Evolutionary conservation across 768 basidiomycete genomes (phyloP), one percentile per base, ranked within the genome.

Genomic region (Tylopilus sp.): DNA sequence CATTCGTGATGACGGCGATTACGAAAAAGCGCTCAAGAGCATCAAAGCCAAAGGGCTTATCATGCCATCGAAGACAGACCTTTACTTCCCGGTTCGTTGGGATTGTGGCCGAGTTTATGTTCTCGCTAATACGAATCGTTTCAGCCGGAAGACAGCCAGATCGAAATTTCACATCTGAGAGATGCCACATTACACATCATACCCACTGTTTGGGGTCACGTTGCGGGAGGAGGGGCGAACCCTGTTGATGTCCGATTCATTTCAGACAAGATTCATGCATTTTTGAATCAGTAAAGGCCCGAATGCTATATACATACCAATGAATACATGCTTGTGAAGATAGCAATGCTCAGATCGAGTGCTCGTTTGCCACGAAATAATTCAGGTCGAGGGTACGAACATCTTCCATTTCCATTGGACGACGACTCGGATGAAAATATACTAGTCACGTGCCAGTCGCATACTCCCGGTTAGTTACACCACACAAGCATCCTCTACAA

Each of bases 31-130:
- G 36, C 56, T 82, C 53, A 61, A 62, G 11, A 60, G 58, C 15
- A 78, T 83, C 60, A 75, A 76, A 52, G 78, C 79, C 1, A 77
- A 73, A 49, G 82, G 74, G 1, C 60, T 83, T 33, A 76, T 83
- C 30, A 81, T 83, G 79, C 82, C 81, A 18, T 76, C 73, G 50
- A 80, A 77, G 67, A 81, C 80, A 2, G 81, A 82, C 56, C 62
- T 83, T 35, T 82, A 81, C 60, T 83, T 83, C 61, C 74, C 81
- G 31, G 79, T 81, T 53, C 40, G 59, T 57, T 39, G 22, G 15
- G 11, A 36, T n/a, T 4, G 28, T 9, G 28, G 6, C 15, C 25
- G 15, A 18, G 17, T 7, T 40, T 38, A 30, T 17, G 18, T 21
- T 12, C 38, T 4, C 17, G 17, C 44, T 59, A 11, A 52, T 30